phyloP scores from a whole-genome alignment of 1,139 yeast genomes.

The Sugiyamaella paludigena region DNA sequence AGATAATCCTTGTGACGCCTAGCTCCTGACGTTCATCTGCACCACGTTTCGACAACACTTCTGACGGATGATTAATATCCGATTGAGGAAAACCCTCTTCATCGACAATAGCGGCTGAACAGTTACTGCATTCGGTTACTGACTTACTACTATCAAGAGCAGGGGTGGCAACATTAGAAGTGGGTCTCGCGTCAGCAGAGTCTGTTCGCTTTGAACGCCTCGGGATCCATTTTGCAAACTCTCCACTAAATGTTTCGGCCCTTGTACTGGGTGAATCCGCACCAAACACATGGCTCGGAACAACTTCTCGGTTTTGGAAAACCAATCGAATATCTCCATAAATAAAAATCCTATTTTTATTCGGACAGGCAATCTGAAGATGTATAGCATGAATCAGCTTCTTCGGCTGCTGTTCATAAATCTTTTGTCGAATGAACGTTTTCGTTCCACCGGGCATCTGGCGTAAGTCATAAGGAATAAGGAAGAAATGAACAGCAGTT shows the following conservation, averaged over 20 bases:
- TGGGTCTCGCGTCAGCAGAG: not conserved
- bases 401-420: slow-evolving; percentile 23
- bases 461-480: slow-evolving; percentile 42
- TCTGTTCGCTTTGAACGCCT: not conserved
- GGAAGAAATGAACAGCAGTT: slow-evolving; percentile 40
- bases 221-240: slow-evolving; percentile 12
- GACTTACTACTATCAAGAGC: not conserved
- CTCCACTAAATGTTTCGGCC: slow-evolving; percentile 20
- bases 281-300: not conserved
- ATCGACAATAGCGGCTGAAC: not conserved
- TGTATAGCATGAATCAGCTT: slow-evolving; percentile 36
- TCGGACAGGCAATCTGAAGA: slow-evolving; percentile 35
- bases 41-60: too few relatives aligned
- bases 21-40: not conserved
- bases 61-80: not conserved
- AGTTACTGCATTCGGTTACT: not conserved
- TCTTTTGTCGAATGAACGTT: slow-evolving; percentile 39
- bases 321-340: slow-evolving; percentile 41
- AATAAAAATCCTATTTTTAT: slow-evolving; percentile 37
- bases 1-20: slow-evolving; percentile 1
- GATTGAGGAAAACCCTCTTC: not conserved
- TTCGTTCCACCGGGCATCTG: slow-evolving; percentile 34
- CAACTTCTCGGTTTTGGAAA: slow-evolving; percentile 36
- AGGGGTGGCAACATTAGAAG: not conserved
- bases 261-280: slow-evolving; percentile 1